Conservation (phyloP, 352 stramenopile species). For the Discostella stelligera region DNA sequence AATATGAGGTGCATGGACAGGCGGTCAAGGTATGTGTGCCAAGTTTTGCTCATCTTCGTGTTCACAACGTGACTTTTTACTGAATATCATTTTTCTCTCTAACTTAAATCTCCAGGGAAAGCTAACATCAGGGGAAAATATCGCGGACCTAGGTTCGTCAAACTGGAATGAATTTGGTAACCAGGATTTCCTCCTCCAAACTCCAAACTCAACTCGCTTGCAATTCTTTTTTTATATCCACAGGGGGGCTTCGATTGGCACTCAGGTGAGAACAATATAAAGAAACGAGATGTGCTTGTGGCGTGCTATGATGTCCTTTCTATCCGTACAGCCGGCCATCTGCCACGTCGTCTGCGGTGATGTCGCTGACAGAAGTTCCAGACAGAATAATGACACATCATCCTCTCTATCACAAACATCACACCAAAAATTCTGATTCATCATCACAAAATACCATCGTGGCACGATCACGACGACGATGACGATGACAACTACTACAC, state of each 20-base stretch:
- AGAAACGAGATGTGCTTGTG: background rate
- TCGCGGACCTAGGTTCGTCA: constrained; percentile 86
- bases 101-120: constrained; percentile 64
- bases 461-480: no score
- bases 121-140: constrained; percentile 89
- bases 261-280: constrained; percentile 46
- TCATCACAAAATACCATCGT: no score
- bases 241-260: constrained; percentile 81
- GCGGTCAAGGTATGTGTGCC: constrained; percentile 74
- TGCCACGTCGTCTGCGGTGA: no score
- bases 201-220: background rate
- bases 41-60: no score
- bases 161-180: constrained; percentile 50
- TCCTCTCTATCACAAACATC: no score
- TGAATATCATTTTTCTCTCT: no score
- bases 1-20: constrained; percentile 76
- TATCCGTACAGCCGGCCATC: no score
- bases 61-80: no score
- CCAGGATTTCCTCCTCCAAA: background rate
- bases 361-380: no score
- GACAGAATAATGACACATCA: no score
- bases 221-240: background rate
- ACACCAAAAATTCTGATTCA: no score
- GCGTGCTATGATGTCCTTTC: background rate
- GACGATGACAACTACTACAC: no score